Evolutionary conservation across 2,329 filamentous ascomycete species (phyloP), one percentile per base, ranked within the genome.

Genomic region (Colletotrichum noveboracense): DNA sequence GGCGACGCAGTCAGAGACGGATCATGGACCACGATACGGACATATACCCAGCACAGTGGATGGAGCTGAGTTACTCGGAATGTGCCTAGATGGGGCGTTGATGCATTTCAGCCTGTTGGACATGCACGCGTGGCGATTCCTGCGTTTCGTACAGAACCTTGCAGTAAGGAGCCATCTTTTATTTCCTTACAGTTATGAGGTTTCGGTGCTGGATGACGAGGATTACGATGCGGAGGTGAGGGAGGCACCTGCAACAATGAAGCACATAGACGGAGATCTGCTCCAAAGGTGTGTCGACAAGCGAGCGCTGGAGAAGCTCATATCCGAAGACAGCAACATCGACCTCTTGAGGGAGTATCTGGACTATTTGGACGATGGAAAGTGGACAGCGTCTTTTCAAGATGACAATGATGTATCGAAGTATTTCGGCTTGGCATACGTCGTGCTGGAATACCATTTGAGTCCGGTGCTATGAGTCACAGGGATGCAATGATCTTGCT

Each of bases 131-230:
- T 94, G 93, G 91, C 88, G 89, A 8, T 87, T 98, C 6, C 87
- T 98, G 7, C 89, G 90, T 73, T 92, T 96, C 77, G 81, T 98
- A 2, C 93, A 97, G 80, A 93, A 94, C 74, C 82, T 97, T 64
- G 92, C 91, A 32, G 82, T 88, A 62, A 82, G 84, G 30, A 89
- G 88, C 30, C 80, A 82, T 8, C 78, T 81, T 5, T 83, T 92
- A 14, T 91, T 88, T 74, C 89, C 90, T 5, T 91, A 90, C 76
- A 83, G 83, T 4, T 82, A 83, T 38, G 78, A 80, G 24, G 66
- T 82, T 26, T 70, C 43, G 67, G 79, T 79, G 69, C 80, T 73
- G 77, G 78, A 76, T 70, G 75, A 81, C 12, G 72, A 76, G 12
- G 78, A 76, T 12, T 69, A 77, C 10, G 78, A 83, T 16, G 80